Evolutionary conservation across 164 flowering plant species (phyloP), one percentile per base, ranked within the genome.

Genomic region (Kingdonia uniflora): DNA sequence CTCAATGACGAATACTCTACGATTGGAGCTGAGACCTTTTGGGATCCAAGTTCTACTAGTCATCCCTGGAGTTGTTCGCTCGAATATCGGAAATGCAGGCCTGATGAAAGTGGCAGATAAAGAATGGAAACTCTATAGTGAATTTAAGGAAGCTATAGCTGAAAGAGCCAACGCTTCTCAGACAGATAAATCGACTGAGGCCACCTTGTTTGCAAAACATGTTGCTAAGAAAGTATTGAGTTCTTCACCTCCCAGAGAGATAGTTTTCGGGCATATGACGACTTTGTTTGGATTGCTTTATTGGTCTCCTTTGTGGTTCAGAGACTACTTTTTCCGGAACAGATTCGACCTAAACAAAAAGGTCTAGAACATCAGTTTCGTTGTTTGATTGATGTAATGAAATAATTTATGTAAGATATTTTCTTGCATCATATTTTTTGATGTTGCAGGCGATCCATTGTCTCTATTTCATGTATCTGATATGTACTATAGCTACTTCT

Each of bases 81-180:
- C 88, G 10, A 78, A 73, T 44, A 45, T 81, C 11, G 88, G 84
- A 15, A 56, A 33, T 1, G 73, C 77, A 5, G 63, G n/a, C 14
- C 16, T 39, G 41, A 74, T 74, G 59, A 58, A 52, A 35, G 26
- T 81, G 61, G 55, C 45, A 20, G n/a, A 47, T 19, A 60, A 57
- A 24, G 73, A 80, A 11, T 84, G 94, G 88, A 75, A 62, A 43
- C 48, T 84, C 0, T 81, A 81, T 33, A 62, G 54, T 57, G 71
- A 69, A 1, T 84, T 75, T 41, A 71, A 70, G 47, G 80, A 81
- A 23, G 57, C 71, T 2, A 84, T 84, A 23, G 73, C 60, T 0
- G 78, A 75, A 54, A 42, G 86, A 45, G 84, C 82, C 0, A 68
- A 39, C 38, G 86, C 88, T 39, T 84, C 94, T 0, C 94, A 84